Percentiles rank a stretch among this genome's conserved stretches.
Conservation (phyloP, 1,284 basidiomycete species). For the Cryptococcus hybrid region DNA sequence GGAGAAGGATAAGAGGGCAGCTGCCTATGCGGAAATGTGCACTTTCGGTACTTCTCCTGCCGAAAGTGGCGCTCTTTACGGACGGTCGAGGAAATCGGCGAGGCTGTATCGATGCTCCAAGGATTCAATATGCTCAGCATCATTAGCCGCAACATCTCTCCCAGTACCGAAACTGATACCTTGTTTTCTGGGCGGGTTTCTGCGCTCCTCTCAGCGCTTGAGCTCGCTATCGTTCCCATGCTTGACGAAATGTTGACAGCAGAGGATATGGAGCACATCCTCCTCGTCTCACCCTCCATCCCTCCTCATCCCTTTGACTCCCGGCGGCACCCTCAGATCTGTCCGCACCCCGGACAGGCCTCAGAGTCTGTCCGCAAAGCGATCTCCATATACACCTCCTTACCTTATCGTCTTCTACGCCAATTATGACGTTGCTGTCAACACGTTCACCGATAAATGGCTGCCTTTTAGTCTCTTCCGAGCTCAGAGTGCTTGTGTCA, state of each 20-base stretch:
- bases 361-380: not conserved
- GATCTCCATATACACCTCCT: slow-evolving; percentile 36
- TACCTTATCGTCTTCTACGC: slow-evolving; percentile 52
- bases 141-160: slow-evolving; percentile 40
- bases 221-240: slow-evolving; percentile 46
- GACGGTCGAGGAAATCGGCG: slow-evolving; percentile 48
- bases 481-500: slow-evolving; percentile 50
- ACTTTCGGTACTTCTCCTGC: slow-evolving; percentile 21
- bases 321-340: slow-evolving; percentile 22
- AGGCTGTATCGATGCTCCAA: slow-evolving; percentile 43
- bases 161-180: slow-evolving; percentile 8
- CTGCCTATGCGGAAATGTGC: slow-evolving; percentile 50
- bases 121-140: slow-evolving; percentile 47
- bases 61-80: slow-evolving; percentile 22
- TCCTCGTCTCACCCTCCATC: slow-evolving; percentile 44
- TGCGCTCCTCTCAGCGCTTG: slow-evolving; percentile 32
- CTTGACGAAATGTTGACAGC: slow-evolving; percentile 43
- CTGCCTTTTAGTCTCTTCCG: slow-evolving; percentile 51
- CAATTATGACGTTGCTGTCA: slow-evolving; percentile 49
- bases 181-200: slow-evolving; percentile 30
- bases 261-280: slow-evolving; percentile 43
- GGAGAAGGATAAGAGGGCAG: slow-evolving; percentile 43
- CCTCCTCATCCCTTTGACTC: slow-evolving; percentile 43
- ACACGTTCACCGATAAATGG: slow-evolving; percentile 49
- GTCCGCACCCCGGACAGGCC: not conserved